Conservation (phyloP, 495 filamentous ascomycete species). For the Hypoxylon intermedium region DNA sequence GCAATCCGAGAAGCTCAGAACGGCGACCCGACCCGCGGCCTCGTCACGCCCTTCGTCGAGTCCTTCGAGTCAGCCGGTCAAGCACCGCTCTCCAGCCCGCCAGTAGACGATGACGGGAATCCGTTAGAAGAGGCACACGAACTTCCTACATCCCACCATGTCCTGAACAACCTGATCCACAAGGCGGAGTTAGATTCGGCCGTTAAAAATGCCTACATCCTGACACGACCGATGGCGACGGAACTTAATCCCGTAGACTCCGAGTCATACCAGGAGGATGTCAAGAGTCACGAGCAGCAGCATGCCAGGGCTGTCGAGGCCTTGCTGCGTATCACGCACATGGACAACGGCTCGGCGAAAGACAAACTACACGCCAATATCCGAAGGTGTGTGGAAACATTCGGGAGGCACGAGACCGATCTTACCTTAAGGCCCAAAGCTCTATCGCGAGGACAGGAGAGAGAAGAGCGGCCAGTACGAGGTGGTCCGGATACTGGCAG, state of each 20-base stretch:
- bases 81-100: conserved; percentile 40
- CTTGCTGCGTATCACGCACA: conserved; percentile 74
- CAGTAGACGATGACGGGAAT: conserved; percentile 47
- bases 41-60: conserved; percentile 80
- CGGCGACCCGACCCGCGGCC: conserved; percentile 80
- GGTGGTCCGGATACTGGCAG: conserved; percentile 90
- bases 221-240: conserved; percentile 64
- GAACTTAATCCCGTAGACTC: conserved; percentile 53
- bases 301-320: conserved; percentile 68
- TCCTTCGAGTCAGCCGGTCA: conserved; percentile 72
- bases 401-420: conserved; percentile 94
- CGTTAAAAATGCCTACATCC: conserved; percentile 65
- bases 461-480: conserved; percentile 64
- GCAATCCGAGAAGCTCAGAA: conserved; percentile 63
- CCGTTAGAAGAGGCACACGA: conserved; percentile 41
- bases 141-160: conserved; percentile 53
- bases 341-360: conserved; percentile 76
- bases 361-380: conserved; percentile 81
- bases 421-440: conserved; percentile 62
- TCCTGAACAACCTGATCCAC: conserved; percentile 78
- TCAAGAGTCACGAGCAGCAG: conserved; percentile 45
- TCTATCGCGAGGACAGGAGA: conserved; percentile 47
- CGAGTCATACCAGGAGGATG: conserved; percentile 48
- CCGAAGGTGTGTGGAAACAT: conserved; percentile 80
- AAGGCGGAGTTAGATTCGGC: conserved; percentile 68